A percentile compares a stretch with the other conserved stretches of the same genome.
Evolutionary conservation across 2,329 filamentous ascomycete species (phyloP).

Genomic region (Plectosphaerella plurivora): DNA sequence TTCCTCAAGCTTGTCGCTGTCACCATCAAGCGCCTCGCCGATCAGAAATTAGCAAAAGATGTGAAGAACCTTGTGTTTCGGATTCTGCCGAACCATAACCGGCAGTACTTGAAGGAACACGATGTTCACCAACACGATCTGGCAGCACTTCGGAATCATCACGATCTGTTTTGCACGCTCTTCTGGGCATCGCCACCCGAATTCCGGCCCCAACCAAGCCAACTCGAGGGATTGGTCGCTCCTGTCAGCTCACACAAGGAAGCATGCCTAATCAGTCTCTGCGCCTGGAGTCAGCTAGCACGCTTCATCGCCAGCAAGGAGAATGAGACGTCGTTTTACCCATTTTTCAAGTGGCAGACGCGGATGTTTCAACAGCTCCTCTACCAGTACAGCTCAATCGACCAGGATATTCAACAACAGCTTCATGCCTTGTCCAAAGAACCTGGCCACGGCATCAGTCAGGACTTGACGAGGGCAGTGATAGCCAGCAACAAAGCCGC

Average conservation of each 20-base stretch:
- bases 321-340: constrained; percentile 43
- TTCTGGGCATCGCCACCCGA: constrained; percentile 59
- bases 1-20: constrained; percentile 61
- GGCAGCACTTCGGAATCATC: constrained; percentile 62
- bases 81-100: constrained; percentile 61
- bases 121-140: constrained; percentile 56
- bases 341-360: constrained; percentile 45
- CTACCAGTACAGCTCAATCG: constrained; percentile 52
- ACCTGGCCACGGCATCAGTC: constrained; percentile 34
- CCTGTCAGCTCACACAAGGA: constrained; percentile 61
- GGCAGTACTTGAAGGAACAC: constrained; percentile 60
- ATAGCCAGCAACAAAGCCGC: constrained; percentile 48
- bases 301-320: constrained; percentile 45
- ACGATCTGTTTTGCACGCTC: constrained; percentile 62
- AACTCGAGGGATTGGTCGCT: constrained; percentile 55
- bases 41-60: constrained; percentile 46
- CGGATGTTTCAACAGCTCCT: constrained; percentile 53
- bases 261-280: constrained; percentile 59
- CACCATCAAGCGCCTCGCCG: constrained; percentile 46
- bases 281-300: constrained; percentile 59
- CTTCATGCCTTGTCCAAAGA: constrained; percentile 44
- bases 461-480: constrained; percentile 43
- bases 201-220: constrained; percentile 38
- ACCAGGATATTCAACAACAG: constrained; percentile 52
- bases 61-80: constrained; percentile 58